These are phyloP conservation scores for Corrigiola litoralis DNA, from an alignment of 179 eudicot species.

Conservation along the genomic window DNA sequence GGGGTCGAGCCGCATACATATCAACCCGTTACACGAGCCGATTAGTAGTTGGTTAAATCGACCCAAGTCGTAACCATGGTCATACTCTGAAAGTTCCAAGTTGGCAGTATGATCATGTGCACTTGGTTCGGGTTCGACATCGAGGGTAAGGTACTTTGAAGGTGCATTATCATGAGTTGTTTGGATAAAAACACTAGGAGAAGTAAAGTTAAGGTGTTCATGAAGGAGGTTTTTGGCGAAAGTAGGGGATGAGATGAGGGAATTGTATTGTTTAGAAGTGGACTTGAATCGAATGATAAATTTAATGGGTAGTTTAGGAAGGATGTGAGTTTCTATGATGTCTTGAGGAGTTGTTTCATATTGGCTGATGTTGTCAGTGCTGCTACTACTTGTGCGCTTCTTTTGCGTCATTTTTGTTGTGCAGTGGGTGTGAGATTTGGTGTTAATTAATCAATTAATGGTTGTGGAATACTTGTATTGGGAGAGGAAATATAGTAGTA, in stretches of 20 bases:
- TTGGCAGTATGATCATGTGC: background rate
- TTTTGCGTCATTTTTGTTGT: too few relatives aligned
- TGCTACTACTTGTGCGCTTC: too few relatives aligned
- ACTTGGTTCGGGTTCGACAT: background rate
- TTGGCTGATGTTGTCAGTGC: too few relatives aligned
- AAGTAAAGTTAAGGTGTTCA: background rate
- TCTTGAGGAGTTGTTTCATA: background rate
- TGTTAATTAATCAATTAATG: too few relatives aligned
- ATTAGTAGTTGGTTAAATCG: background rate
- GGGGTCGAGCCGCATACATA: background rate
- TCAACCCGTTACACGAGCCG: background rate
- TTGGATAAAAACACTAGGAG: background rate
- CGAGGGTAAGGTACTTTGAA: background rate
- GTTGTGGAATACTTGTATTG: too few relatives aligned
- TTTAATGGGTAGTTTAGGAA: constrained; percentile 15
- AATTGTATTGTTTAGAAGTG: constrained; percentile 20
- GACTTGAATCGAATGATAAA: constrained; percentile 33
- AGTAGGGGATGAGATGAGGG: constrained; percentile 17
- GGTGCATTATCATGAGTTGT: background rate
- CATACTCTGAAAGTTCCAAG: background rate
- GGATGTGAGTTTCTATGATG: constrained; percentile 7
- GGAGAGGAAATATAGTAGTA: too few relatives aligned
- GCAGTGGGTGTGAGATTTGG: too few relatives aligned
- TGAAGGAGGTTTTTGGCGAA: background rate
- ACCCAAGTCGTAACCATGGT: background rate